Evolutionary conservation across 2,329 filamentous ascomycete species (phyloP).

Genomic region (Pseudonectria foliicola): DNA sequence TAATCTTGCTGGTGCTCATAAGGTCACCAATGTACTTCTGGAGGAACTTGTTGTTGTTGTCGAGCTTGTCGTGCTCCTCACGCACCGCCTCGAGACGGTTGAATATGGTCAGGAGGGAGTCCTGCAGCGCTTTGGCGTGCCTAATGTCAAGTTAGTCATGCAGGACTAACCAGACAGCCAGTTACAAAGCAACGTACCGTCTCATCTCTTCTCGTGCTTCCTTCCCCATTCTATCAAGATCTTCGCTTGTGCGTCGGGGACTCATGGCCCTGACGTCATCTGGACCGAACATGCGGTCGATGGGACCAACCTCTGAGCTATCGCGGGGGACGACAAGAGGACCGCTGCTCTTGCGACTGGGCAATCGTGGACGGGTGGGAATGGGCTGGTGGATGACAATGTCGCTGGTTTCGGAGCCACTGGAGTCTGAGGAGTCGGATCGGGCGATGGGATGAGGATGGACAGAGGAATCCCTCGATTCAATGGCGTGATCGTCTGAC

Average conservation of each 20-base stretch:
- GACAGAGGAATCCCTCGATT: constrained; percentile 15
- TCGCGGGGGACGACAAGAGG: constrained; percentile 78
- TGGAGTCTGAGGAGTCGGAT: constrained; percentile 30
- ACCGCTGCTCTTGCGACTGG: constrained; percentile 70
- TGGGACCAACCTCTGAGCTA: constrained; percentile 62
- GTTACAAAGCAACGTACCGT: constrained; percentile 35
- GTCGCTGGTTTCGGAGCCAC: constrained; percentile 30
- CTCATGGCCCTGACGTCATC: constrained; percentile 94
- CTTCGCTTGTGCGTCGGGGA: constrained; percentile 80
- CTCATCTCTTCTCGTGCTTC: constrained; percentile 65
- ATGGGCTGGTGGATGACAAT: constrained; percentile 42
- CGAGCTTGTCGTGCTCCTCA: constrained; percentile 91
- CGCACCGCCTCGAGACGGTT: constrained; percentile 92
- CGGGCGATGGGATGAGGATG: constrained; percentile 30
- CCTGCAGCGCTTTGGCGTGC: constrained; percentile 82
- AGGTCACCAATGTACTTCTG: constrained; percentile 97
- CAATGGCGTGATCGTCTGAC: constrained; percentile 18
- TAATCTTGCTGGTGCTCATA: constrained; percentile 78
- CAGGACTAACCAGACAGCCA: background rate
- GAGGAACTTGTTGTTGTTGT: constrained; percentile 93
- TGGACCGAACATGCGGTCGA: constrained; percentile 70
- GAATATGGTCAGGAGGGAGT: constrained; percentile 80
- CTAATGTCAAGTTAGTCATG: constrained; percentile 37
- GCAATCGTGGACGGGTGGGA: constrained; percentile 57
- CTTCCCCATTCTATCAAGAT: constrained; percentile 79